Conservation (phyloP, 116 monocot genomes). For the Cymodocea nodosa region DNA sequence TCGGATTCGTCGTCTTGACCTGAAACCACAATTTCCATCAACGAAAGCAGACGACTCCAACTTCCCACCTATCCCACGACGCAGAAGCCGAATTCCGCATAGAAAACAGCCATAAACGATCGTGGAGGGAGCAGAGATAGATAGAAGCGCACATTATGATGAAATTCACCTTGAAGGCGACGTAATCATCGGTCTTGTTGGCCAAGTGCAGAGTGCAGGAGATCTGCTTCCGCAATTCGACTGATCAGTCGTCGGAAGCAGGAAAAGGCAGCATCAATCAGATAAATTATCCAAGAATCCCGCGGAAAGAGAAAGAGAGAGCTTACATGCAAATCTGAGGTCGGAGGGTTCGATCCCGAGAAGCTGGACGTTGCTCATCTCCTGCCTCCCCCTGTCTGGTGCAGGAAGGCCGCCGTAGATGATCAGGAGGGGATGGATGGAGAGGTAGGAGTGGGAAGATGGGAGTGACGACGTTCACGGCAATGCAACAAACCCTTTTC, state of each 20-base stretch:
- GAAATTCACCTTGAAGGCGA: slow-evolving; percentile 68
- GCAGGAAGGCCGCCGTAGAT: too few species aligned
- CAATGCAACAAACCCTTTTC: too few species aligned
- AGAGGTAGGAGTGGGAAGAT: too few species aligned
- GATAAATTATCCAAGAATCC: too few species aligned
- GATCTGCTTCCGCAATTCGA: slow-evolving; percentile 78
- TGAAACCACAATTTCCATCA: slow-evolving; percentile 8
- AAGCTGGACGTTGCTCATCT: slow-evolving; percentile 55
- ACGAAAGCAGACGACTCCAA: neutral
- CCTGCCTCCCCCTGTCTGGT: neutral
- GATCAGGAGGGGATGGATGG: too few species aligned
- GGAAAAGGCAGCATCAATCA: too few species aligned
- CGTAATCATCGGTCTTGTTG: slow-evolving; percentile 53
- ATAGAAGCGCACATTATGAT: too few species aligned
- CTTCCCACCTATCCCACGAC: neutral
- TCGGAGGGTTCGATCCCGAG: slow-evolving; percentile 73
- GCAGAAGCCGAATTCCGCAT: neutral
- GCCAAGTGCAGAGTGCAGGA: slow-evolving; percentile 60
- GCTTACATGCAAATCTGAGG: slow-evolving; percentile 70
- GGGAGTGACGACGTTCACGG: too few species aligned
- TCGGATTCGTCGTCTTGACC: slow-evolving; percentile 91
- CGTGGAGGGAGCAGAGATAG: too few species aligned
- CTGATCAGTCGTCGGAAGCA: slow-evolving; percentile 5
- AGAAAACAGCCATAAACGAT: neutral
- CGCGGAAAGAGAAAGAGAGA: too few species aligned